Conservation (phyloP, 331 rosid genomes). For the Quercus lobata region DNA sequence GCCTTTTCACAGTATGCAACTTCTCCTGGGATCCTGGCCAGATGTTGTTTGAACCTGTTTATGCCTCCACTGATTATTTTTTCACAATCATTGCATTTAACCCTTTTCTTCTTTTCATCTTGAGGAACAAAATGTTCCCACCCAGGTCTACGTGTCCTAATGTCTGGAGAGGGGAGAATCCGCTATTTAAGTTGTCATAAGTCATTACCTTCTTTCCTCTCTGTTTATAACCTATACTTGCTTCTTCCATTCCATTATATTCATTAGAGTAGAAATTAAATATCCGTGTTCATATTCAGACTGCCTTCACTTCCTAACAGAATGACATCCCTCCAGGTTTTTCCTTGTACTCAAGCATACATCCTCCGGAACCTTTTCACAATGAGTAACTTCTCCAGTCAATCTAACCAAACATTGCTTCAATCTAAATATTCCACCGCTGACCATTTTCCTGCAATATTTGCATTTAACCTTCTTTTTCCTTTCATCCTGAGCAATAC, state of each 20-base stretch:
- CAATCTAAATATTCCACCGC: conserved; percentile 92
- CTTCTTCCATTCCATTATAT: conserved; percentile 57
- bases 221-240: conserved; percentile 58
- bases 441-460: conserved; percentile 88
- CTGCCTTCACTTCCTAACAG: conserved; percentile 73
- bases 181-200: conserved; percentile 44
- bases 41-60: conserved; percentile 91
- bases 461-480: conserved; percentile 96
- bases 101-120: conserved; percentile 96
- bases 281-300: conserved; percentile 53
- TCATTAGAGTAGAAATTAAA: conserved; percentile 61
- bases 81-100: conserved; percentile 85
- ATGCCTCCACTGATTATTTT: conserved; percentile 95
- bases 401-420: conserved; percentile 95
- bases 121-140: conserved; percentile 98
- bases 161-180: conserved; percentile 69
- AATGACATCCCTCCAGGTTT: conserved; percentile 78
- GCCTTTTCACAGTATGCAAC: conserved; percentile 93
- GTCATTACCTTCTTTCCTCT: conserved; percentile 78
- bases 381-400: conserved; percentile 91
- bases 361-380: conserved; percentile 91
- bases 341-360: conserved; percentile 79
- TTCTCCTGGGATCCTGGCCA: conserved; percentile 98
- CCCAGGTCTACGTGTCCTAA: conserved; percentile 85
- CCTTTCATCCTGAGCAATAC: conserved; percentile 87